A percentile compares a stretch with the other conserved stretches of the same genome.
Conservation (phyloP, 2,329 filamentous ascomycete genomes). For the Didymella exigua region DNA sequence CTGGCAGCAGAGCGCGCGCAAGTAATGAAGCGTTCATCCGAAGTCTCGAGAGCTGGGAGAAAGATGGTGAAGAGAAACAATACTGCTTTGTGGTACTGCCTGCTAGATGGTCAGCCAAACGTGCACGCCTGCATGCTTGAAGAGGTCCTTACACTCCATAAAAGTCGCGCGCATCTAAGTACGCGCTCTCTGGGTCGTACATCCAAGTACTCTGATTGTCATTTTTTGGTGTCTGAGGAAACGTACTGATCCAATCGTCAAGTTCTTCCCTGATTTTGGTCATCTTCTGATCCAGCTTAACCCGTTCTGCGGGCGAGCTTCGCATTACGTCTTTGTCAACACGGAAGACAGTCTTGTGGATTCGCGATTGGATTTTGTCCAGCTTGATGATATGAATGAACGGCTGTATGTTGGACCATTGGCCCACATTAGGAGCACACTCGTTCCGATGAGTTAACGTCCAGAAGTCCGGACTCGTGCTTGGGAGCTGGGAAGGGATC, state of each 20-base stretch:
- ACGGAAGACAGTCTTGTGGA: constrained; percentile 34
- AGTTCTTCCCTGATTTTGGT: constrained; percentile 24
- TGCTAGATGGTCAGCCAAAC: background rate
- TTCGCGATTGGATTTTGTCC: constrained; percentile 32
- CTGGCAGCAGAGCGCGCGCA: constrained; percentile 33
- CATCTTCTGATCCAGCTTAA: constrained; percentile 29
- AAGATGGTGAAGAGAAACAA: constrained; percentile 33
- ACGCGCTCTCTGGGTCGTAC: constrained; percentile 33
- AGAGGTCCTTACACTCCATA: constrained; percentile 20
- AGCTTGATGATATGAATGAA: constrained; percentile 38
- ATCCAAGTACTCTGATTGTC: constrained; percentile 34
- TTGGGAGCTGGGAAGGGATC: constrained; percentile 23
- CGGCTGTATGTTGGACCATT: constrained; percentile 33
- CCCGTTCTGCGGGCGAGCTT: constrained; percentile 20
- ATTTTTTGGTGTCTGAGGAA: constrained; percentile 26
- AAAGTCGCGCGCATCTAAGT: constrained; percentile 33
- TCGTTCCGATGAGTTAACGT: constrained; percentile 29
- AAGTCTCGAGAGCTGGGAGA: constrained; percentile 25
- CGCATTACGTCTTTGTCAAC: constrained; percentile 28
- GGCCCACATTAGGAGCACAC: constrained; percentile 12
- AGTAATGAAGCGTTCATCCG: constrained; percentile 28
- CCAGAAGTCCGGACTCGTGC: constrained; percentile 26
- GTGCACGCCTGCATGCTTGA: background rate
- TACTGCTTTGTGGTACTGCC: constrained; percentile 37
- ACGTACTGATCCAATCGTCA: constrained; percentile 27